Evolutionary conservation across 495 filamentous ascomycete genomes (phyloP).

Genomic region (Cercophora newfieldiana): DNA sequence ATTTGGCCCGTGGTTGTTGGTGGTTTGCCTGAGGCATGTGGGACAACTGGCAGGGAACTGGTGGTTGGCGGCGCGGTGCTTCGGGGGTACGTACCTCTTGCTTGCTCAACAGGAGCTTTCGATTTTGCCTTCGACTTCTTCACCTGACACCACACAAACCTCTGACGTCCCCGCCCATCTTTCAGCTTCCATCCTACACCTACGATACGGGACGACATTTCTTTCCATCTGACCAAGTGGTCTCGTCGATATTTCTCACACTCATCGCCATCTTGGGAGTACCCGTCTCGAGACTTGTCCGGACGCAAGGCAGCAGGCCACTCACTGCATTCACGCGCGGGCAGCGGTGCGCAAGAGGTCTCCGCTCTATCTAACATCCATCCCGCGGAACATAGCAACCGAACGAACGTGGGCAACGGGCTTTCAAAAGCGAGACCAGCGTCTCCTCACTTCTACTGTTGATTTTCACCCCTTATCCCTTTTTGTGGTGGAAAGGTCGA

Average conservation of each 20-base stretch:
- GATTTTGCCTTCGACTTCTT: slow-evolving; percentile 3
- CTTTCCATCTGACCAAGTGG: background rate
- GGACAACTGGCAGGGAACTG: background rate
- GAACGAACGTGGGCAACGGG: background rate
- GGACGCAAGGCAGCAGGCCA: background rate
- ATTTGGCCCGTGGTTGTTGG: background rate
- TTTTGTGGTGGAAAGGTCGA: slow-evolving; percentile 8
- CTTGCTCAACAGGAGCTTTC: background rate
- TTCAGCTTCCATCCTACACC: background rate
- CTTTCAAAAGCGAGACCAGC: background rate
- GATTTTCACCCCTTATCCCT: background rate
- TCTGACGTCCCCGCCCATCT: background rate
- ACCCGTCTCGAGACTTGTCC: background rate
- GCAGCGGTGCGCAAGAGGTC: background rate
- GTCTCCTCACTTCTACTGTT: background rate
- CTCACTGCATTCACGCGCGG: background rate
- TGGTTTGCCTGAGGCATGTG: background rate
- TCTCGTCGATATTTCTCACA: background rate
- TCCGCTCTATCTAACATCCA: background rate
- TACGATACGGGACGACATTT: background rate
- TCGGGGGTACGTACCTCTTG: background rate
- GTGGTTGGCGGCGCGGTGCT: background rate
- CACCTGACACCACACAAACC: slow-evolving; percentile 11
- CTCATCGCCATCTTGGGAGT: background rate
- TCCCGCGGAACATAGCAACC: background rate